Conservation (phyloP, 2,329 filamentous ascomycete genomes). For the Scedosporium dehoogii region DNA sequence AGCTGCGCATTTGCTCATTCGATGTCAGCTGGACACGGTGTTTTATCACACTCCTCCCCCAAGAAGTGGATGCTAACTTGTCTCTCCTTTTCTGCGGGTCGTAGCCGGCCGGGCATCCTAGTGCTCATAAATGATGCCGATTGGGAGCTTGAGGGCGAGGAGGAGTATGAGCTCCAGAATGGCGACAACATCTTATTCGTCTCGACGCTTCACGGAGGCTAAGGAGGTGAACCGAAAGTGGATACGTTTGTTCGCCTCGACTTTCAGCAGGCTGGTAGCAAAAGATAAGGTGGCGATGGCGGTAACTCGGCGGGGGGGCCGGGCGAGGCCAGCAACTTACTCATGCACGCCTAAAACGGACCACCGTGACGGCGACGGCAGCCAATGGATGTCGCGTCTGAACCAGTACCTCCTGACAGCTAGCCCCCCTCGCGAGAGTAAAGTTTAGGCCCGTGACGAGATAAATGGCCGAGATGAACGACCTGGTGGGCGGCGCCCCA, state of each 20-base stretch:
- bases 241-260: neutral
- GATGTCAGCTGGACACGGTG: neutral
- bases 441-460: neutral
- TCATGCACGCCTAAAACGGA: neutral
- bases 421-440: neutral
- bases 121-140: constrained; percentile 97
- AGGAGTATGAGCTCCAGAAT: constrained; percentile 71
- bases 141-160: constrained; percentile 96
- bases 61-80: neutral
- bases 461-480: neutral
- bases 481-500: neutral
- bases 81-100: constrained; percentile 11
- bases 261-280: neutral
- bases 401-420: neutral
- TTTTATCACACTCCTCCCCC: neutral
- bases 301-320: neutral
- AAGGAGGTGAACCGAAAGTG: constrained; percentile 14
- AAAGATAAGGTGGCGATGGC: neutral
- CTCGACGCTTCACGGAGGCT: constrained; percentile 91
- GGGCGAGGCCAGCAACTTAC: neutral
- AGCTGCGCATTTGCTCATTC: neutral
- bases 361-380: neutral
- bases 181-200: constrained; percentile 91
- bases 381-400: neutral
- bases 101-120: constrained; percentile 84